These are phyloP conservation scores for Grosmannia penicillata DNA, from an alignment of 2,329 filamentous ascomycete genomes.

Conservation along the genomic window DNA sequence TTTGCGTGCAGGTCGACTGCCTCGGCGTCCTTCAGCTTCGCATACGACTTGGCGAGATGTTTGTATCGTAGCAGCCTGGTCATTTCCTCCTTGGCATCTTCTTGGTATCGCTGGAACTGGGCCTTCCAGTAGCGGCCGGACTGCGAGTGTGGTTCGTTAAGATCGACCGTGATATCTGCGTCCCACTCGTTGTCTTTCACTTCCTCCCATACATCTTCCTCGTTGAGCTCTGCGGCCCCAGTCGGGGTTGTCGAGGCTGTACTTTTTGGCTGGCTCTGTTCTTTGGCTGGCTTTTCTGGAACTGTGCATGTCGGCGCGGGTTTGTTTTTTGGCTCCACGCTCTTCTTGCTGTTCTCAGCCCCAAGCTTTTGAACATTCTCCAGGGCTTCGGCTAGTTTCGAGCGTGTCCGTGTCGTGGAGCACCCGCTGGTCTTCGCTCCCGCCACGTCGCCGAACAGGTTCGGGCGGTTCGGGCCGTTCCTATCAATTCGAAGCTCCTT, in stretches of 20 bases:
- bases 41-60: constrained; percentile 63
- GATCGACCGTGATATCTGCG: constrained; percentile 51
- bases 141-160: constrained; percentile 59
- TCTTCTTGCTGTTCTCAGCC: constrained; percentile 1
- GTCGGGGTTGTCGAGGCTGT: neutral
- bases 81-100: constrained; percentile 58
- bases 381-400: constrained; percentile 28
- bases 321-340: constrained; percentile 12
- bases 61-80: constrained; percentile 68
- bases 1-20: constrained; percentile 49
- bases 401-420: constrained; percentile 18
- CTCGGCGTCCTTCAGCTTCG: constrained; percentile 62
- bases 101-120: constrained; percentile 59
- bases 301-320: too few relatives aligned
- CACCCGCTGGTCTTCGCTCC: neutral
- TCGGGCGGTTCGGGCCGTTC: constrained; percentile 8
- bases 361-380: constrained; percentile 21
- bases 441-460: constrained; percentile 5
- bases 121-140: constrained; percentile 71
- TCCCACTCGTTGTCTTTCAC: constrained; percentile 26
- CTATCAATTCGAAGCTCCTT: constrained; percentile 14
- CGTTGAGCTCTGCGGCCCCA: constrained; percentile 2
- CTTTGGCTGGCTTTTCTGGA: too few relatives aligned
- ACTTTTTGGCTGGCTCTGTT: neutral
- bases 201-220: constrained; percentile 38